Evolutionary conservation across 192 early-diverging fungal genomes (phyloP), one percentile per base, ranked within the genome.

Genomic region (Linnemannia zychae): DNA sequence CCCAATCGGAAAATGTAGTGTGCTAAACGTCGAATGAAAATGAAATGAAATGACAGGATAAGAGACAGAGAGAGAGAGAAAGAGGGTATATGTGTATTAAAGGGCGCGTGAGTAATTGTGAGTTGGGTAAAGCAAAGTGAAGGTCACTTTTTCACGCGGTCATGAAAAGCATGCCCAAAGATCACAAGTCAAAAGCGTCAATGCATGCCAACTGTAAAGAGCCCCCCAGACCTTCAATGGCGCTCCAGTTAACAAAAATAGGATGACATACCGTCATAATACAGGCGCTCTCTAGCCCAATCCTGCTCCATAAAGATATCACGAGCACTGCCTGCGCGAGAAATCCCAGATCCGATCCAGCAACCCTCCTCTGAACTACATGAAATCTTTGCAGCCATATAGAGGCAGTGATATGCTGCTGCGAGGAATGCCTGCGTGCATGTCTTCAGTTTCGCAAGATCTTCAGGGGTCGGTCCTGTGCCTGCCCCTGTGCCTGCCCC

Each of bases 1-100:
- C 77, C 77, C 18, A 78, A 31, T 16, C 70, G 68, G 28, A 78
- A 78, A 13, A 71, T 37, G 48, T 78, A 78, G 53, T 71, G 52
- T 63, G 77, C 77, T 78, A 63, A 60, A 52, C 0, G 1, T 9
- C 40, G 9, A 44, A 44, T 9, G 9, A 44, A 44, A 44, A 9
- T n/a, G 28, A 66, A 37, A 0, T 18, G 28, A 13, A 67, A 15
- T 57, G 52, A 57, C 52, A n/a, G n/a, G n/a, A n/a, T n/a, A n/a
- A 57, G 22, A 17, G 52, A 28, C 17, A 17, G 20, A 60, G 57
- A 5, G 1, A 37, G n/a, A 37, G 17, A 20, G 24, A 67, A 37
- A 28, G 6, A 7, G 12, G 34, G 16, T 33, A 17, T 4, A 20
- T 67, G 66, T 20, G 16, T 33, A n/a, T 18, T 38, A 12, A 34